Base-by-base conservation (phyloP, 2,329 filamentous ascomycete genomes). In the Venturia nashicola region DNA sequence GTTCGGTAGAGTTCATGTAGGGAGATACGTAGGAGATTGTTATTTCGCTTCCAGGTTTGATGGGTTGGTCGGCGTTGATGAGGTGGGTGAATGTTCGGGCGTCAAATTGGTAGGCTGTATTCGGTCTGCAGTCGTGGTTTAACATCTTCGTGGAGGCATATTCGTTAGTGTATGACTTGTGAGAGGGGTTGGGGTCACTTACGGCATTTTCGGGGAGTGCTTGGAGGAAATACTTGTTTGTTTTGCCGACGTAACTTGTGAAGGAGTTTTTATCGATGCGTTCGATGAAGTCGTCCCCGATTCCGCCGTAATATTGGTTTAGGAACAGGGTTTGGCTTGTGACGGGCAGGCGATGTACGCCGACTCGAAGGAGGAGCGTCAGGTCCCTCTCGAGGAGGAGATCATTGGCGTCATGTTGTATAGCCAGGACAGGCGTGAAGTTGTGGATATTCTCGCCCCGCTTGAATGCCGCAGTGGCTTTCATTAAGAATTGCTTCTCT, bases 41-140 rank as follows among this genome's bases (percentile, higher is more conserved):
- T 14, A 78, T 71, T 66, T 78, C 76, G 64, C 78, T 76, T 0
- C 75, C 76, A 0, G 70, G 69, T 9, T 68, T 60, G 46, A 78
- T 75, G 44, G 75, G 72, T 20, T 72, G 67, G 0, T 74, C 72
- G 1, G 76, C 75, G 39, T 72, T 70, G 9, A 76, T 71, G 7
- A 72, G 71, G 36, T 77, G 76, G 14, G 71, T 69, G 23, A 78
- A 69, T 0, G 72, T 74, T 5, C 64, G 63, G 12, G 71, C 68
- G 64, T 76, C 72, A 60, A 75, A 74, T 59, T 73, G 72, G 66
- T 75, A 76, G 18, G 70, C 72, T 48, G 70, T 72, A 67, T 76
- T 77, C 27, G 76, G 76, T 27, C 71, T 70, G 65, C 76, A 78
- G 64, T 74, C 76, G 66, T 78, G 76, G 64, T 78, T 78, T 62